Conservation (phyloP, 2,329 filamentous ascomycete genomes). For the Ceratocystis harringtonii region DNA sequence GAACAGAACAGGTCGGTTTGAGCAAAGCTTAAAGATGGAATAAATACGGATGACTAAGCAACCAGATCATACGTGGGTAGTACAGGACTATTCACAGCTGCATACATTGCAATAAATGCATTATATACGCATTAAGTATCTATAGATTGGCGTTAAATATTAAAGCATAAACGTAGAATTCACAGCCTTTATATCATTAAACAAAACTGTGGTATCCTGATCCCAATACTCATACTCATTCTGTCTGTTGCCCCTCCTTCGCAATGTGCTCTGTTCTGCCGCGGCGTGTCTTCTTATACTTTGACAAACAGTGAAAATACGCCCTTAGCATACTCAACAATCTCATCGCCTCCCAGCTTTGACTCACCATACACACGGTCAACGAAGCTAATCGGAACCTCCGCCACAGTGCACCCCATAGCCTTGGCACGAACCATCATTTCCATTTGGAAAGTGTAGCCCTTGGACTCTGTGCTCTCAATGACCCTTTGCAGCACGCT, state of each 20-base stretch:
- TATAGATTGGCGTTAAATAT: not conserved
- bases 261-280: not conserved
- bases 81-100: not conserved
- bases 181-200: not conserved
- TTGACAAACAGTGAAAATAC: constrained; percentile 64
- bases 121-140: no score
- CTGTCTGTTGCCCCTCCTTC: not conserved
- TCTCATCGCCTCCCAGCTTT: constrained; percentile 89
- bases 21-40: not conserved
- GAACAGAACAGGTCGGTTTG: not conserved
- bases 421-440: constrained; percentile 96
- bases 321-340: constrained; percentile 88
- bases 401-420: constrained; percentile 84
- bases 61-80: not conserved
- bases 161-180: not conserved
- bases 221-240: not conserved
- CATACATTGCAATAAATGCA: not conserved
- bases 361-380: constrained; percentile 90
- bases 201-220: constrained; percentile 2
- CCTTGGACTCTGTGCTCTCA: constrained; percentile 79
- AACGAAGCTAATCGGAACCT: constrained; percentile 93
- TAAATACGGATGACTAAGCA: constrained; percentile 5
- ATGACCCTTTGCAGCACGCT: constrained; percentile 81
- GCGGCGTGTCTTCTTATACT: constrained; percentile 34
- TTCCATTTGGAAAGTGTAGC: constrained; percentile 99